Conservation (phyloP, 176 grass and related monocot species). For the Rhynchospora breviuscula region DNA sequence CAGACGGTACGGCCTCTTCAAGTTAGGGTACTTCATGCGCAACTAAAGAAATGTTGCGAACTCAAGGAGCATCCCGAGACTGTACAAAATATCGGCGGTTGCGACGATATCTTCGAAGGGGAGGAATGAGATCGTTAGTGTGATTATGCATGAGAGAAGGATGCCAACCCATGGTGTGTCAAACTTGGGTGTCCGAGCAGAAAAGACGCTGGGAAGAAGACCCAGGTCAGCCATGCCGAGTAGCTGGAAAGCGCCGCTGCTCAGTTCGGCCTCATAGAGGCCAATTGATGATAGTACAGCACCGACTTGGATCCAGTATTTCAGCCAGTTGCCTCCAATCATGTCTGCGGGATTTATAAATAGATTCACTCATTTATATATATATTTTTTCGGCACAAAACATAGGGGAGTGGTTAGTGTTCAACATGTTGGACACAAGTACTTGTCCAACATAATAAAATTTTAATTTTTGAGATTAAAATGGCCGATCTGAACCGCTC, state of each 20-base stretch:
- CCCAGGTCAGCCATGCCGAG: constrained; percentile 43
- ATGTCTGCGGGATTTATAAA: constrained; percentile 17
- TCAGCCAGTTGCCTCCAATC: constrained; percentile 36
- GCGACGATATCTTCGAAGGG: constrained; percentile 38
- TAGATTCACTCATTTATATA: not conserved
- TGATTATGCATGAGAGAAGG: constrained; percentile 21
- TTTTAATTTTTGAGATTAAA: too few species aligned
- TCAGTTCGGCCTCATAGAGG: constrained; percentile 40
- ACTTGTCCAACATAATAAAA: too few species aligned
- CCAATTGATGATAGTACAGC: constrained; percentile 35
- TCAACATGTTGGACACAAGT: too few species aligned
- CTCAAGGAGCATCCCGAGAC: constrained; percentile 41
- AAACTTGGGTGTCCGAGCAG: constrained; percentile 16
- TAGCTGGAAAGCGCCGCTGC: constrained; percentile 40
- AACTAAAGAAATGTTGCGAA: constrained; percentile 41
- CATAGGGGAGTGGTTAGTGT: too few species aligned
- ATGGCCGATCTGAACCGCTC: too few species aligned
- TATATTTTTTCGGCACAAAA: too few species aligned
- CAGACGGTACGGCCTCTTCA: constrained; percentile 38
- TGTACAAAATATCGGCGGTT: constrained; percentile 37
- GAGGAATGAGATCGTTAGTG: constrained; percentile 38
- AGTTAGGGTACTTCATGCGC: constrained; percentile 20
- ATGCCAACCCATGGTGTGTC: constrained; percentile 33
- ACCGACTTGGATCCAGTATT: constrained; percentile 38
- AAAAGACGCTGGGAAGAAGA: constrained; percentile 30